Conservation (phyloP, 2,329 filamentous ascomycete species). For the Diaporthe eres region DNA sequence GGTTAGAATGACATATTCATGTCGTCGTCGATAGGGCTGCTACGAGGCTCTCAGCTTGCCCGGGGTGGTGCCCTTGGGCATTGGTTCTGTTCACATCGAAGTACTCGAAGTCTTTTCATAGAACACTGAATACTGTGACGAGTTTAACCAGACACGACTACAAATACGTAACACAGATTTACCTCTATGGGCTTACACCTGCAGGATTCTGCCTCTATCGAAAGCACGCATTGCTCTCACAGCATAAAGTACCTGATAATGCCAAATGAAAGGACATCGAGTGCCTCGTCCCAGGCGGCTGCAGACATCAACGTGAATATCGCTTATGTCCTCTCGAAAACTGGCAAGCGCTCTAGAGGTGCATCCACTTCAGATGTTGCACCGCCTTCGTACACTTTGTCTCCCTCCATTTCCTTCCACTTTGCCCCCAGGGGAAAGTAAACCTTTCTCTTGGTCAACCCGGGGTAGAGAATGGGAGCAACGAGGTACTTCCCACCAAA, state of each 20-base stretch:
- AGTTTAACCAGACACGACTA: background rate
- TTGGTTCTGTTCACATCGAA: background rate
- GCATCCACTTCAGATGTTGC: conserved; percentile 37
- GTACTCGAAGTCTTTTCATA: background rate
- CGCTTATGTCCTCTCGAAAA: conserved; percentile 36
- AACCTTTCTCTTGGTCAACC: conserved; percentile 58
- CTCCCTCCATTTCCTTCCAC: conserved; percentile 44
- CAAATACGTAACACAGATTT: background rate
- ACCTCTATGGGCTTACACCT: background rate
- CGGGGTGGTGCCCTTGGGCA: background rate
- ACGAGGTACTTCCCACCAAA: conserved; percentile 72
- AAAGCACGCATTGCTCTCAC: background rate
- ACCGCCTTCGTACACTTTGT: conserved; percentile 37
- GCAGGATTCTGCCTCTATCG: background rate
- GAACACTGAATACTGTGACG: background rate
- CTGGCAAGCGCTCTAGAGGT: conserved; percentile 39
- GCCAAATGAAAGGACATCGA: background rate
- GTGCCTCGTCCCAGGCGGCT: background rate
- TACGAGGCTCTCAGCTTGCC: background rate
- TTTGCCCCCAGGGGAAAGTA: conserved; percentile 64
- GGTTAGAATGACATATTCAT: background rate
- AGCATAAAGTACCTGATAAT: background rate
- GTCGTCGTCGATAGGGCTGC: background rate
- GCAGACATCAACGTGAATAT: background rate
- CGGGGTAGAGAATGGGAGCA: conserved; percentile 67